Evolutionary conservation across 495 filamentous ascomycete genomes (phyloP).

Genomic region (Rhizodiscina lignyota): DNA sequence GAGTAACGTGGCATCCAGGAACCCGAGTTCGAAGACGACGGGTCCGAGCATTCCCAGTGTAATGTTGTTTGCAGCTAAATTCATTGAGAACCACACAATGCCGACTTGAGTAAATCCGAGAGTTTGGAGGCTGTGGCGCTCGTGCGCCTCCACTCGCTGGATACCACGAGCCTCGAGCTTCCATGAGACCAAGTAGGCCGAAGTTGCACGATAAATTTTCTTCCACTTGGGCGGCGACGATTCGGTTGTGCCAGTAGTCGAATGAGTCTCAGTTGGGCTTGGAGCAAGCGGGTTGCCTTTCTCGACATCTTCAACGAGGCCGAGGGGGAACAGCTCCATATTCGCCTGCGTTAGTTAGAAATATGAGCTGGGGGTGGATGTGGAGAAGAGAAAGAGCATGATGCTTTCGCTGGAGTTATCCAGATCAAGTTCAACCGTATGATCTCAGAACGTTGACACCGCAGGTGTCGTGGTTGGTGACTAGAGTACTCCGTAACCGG

Average conservation of each 20-base stretch:
- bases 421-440: constrained; percentile 20
- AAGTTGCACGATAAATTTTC: constrained; percentile 10
- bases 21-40: constrained; percentile 49
- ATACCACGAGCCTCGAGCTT: constrained; percentile 53
- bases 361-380: not conserved
- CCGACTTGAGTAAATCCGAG: constrained; percentile 50
- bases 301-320: constrained; percentile 7
- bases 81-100: constrained; percentile 59
- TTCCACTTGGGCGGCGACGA: constrained; percentile 3
- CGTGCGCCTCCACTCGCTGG: constrained; percentile 40
- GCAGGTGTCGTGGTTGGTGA: not conserved
- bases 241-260: not conserved
- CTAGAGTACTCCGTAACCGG: not conserved
- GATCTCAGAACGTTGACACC: constrained; percentile 18
- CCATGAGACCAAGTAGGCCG: constrained; percentile 17
- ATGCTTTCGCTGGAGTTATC: constrained; percentile 17
- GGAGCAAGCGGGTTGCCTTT: constrained; percentile 7
- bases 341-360: constrained; percentile 8
- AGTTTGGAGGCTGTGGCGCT: constrained; percentile 40
- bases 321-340: constrained; percentile 3
- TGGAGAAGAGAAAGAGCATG: constrained; percentile 10
- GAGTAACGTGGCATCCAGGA: constrained; percentile 47
- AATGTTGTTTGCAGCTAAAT: constrained; percentile 61
- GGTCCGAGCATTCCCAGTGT: constrained; percentile 60
- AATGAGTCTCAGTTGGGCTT: constrained; percentile 5